A percentile compares a stretch with the other conserved stretches of the same genome.
Evolutionary conservation across 2,329 filamentous ascomycete species (phyloP).

Genomic region (Cyphellophora europaea): DNA sequence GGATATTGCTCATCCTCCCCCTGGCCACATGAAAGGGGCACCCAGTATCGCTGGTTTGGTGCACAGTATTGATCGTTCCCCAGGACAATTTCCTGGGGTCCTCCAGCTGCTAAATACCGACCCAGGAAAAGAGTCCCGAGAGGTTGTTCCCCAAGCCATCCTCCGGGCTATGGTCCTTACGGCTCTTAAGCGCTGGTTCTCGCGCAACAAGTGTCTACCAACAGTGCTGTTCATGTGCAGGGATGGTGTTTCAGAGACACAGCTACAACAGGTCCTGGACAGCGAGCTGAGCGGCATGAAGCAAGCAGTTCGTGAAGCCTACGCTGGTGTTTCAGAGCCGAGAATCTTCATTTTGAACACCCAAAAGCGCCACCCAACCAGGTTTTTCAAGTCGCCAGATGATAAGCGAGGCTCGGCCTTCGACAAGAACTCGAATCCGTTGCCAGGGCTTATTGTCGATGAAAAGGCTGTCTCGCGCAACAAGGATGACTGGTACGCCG

Average conservation of each 20-base stretch:
- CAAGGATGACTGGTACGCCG: constrained; percentile 77
- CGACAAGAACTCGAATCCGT: constrained; percentile 51
- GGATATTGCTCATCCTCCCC: constrained; percentile 81
- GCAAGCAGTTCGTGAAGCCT: constrained; percentile 40
- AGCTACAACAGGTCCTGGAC: constrained; percentile 61
- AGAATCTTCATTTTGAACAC: background rate
- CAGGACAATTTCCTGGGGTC: constrained; percentile 70
- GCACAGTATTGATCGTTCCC: constrained; percentile 57
- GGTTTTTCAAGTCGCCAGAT: background rate
- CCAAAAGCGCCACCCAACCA: background rate
- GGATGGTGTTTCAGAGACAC: constrained; percentile 81
- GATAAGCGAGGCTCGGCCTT: background rate
- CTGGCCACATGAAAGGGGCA: constrained; percentile 41
- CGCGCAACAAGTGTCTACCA: constrained; percentile 49
- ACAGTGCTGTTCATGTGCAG: constrained; percentile 74
- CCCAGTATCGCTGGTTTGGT: constrained; percentile 78
- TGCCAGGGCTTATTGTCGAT: constrained; percentile 74
- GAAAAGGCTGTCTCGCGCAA: constrained; percentile 66
- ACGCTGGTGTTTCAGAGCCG: background rate
- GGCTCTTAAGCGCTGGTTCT: constrained; percentile 55
- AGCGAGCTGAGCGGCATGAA: constrained; percentile 50
- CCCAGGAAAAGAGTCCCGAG: constrained; percentile 44
- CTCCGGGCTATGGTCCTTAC: constrained; percentile 54
- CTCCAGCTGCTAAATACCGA: constrained; percentile 25
- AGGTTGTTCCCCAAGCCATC: constrained; percentile 63